These are phyloP conservation scores for Aspergillus piperis DNA, from an alignment of 2,329 filamentous ascomycete genomes.

Conservation along the genomic window DNA sequence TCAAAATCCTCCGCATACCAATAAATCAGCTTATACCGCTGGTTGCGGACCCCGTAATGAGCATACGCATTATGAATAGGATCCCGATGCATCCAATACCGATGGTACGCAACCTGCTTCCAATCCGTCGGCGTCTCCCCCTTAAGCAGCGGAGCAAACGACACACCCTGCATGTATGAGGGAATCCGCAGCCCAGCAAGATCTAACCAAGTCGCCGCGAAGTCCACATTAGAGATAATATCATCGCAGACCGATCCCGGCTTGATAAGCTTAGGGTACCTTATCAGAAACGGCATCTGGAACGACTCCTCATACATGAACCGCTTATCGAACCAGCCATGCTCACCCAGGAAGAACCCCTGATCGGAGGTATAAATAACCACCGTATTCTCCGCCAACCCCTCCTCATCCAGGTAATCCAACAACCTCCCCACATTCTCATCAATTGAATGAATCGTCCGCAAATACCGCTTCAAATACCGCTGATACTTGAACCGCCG, in stretches of 20 bases:
- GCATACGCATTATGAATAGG: slow-evolving; percentile 53
- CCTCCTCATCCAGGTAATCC: slow-evolving; percentile 48
- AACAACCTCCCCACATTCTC: slow-evolving; percentile 55
- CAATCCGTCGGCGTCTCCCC: slow-evolving; percentile 46
- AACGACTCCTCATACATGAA: slow-evolving; percentile 62
- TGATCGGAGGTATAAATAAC: slow-evolving; percentile 59
- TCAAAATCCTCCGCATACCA: slow-evolving; percentile 57
- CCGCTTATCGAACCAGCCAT: slow-evolving; percentile 61
- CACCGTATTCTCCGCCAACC: slow-evolving; percentile 49
- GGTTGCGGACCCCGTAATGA: slow-evolving; percentile 56
- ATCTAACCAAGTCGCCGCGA: slow-evolving; percentile 55
- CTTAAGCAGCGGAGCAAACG: slow-evolving; percentile 44
- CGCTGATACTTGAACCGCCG: slow-evolving; percentile 59
- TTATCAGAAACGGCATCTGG: slow-evolving; percentile 58
- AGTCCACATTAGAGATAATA: slow-evolving; percentile 58
- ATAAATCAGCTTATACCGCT: slow-evolving; percentile 58
- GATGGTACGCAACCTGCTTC: slow-evolving; percentile 57
- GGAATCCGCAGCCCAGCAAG: slow-evolving; percentile 46
- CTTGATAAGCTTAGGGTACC: slow-evolving; percentile 48
- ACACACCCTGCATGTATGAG: slow-evolving; percentile 55
- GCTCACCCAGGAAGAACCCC: slow-evolving; percentile 59
- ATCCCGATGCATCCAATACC: slow-evolving; percentile 60
- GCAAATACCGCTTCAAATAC: slow-evolving; percentile 59
- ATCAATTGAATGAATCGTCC: slow-evolving; percentile 55
- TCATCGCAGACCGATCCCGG: slow-evolving; percentile 47